Conservation (phyloP, 805 yeast genomes). For the Kockiozyma suomiensis region DNA sequence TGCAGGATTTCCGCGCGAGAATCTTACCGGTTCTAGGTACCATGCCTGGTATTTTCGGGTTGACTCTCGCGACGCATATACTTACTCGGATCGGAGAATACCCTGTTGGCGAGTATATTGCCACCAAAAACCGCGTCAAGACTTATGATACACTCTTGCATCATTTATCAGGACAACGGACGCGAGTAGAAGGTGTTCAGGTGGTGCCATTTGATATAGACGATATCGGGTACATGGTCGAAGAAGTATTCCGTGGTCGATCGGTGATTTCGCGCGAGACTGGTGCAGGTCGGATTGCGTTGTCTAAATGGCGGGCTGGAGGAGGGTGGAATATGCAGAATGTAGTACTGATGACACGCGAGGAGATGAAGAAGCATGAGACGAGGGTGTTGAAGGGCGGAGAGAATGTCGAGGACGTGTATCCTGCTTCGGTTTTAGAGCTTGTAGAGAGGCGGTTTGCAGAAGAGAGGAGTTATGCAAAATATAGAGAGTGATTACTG, state of each 20-base stretch:
- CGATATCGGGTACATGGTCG: constrained; percentile 82
- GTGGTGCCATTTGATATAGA: constrained; percentile 63
- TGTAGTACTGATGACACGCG: constrained; percentile 83
- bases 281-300: constrained; percentile 73
- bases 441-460: constrained; percentile 64
- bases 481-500: constrained; percentile 48
- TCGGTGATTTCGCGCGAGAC: constrained; percentile 72
- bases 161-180: constrained; percentile 82
- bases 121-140: constrained; percentile 85
- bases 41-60: constrained; percentile 95
- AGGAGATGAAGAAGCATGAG: constrained; percentile 83
- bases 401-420: constrained; percentile 55
- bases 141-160: constrained; percentile 82
- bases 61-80: constrained; percentile 82
- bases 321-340: constrained; percentile 71
- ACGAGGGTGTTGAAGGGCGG: constrained; percentile 55
- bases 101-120: constrained; percentile 69
- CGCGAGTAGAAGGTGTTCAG: constrained; percentile 69
- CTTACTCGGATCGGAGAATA: constrained; percentile 81
- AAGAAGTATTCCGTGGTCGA: constrained; percentile 91
- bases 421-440: constrained; percentile 59
- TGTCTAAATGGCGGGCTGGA: constrained; percentile 81
- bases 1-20: constrained; percentile 88
- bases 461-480: constrained; percentile 75
- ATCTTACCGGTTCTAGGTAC: constrained; percentile 95